A percentile compares a stretch with the other conserved stretches of the same genome.
Evolutionary conservation across 1,284 basidiomycete species (phyloP).

Genomic region (Lentinula novae-zelandiae): DNA sequence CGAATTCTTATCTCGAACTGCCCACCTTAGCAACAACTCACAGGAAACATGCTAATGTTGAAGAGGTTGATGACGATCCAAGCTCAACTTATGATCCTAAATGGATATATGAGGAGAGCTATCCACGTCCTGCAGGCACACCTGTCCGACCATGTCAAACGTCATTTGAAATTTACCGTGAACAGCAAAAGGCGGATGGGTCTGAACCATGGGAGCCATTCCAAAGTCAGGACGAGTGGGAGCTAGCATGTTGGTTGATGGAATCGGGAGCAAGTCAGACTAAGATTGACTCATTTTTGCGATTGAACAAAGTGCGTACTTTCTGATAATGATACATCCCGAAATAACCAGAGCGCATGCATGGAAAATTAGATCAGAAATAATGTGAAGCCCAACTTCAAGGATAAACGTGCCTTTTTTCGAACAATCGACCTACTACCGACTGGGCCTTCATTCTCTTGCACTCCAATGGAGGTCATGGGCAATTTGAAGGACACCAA

Average conservation of each 20-base stretch:
- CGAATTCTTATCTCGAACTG: too few species aligned
- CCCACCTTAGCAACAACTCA: too few species aligned
- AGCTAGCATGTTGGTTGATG: conserved; percentile 28
- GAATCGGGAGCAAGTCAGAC: conserved; percentile 23
- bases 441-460: neutral
- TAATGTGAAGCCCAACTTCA: conserved; percentile 17
- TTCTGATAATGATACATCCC: neutral
- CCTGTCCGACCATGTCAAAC: too few species aligned
- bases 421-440: conserved; percentile 28
- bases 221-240: conserved; percentile 24
- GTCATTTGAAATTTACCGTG: too few species aligned
- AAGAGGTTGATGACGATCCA: too few species aligned
- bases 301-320: conserved; percentile 27
- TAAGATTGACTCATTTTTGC: conserved; percentile 27
- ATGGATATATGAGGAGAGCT: too few species aligned
- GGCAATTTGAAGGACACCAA: conserved; percentile 24
- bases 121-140: too few species aligned
- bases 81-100: too few species aligned
- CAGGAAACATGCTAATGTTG: too few species aligned
- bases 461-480: conserved; percentile 4
- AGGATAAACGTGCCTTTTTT: conserved; percentile 22
- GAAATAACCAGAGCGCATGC: neutral
- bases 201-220: conserved; percentile 22
- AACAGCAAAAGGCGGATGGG: too few species aligned
- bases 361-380: conserved; percentile 8